These are phyloP conservation scores for Neurospora discreta DNA, from an alignment of 495 filamentous ascomycete genomes.

Conservation along the genomic window DNA sequence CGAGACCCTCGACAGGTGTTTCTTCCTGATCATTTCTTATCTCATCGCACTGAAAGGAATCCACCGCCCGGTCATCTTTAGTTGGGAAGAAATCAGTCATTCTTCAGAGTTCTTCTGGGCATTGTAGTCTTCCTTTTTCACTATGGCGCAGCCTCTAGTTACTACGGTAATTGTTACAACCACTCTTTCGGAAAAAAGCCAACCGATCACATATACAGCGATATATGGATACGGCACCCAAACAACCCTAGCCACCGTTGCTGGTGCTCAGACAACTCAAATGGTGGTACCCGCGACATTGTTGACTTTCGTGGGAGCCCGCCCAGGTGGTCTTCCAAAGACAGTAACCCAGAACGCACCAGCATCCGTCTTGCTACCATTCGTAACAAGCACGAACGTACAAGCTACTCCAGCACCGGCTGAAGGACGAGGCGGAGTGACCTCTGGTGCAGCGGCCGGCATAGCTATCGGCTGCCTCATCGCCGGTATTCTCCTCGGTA, in stretches of 20 bases:
- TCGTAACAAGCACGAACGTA: neutral
- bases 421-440: neutral
- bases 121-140: neutral
- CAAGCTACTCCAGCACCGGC: neutral
- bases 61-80: neutral
- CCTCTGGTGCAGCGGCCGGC: constrained; percentile 12
- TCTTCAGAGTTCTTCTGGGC: neutral
- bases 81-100: neutral
- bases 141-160: neutral
- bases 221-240: neutral
- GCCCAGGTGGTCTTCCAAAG: neutral
- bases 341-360: neutral
- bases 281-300: neutral
- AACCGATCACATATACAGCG: neutral
- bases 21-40: neutral
- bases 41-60: neutral
- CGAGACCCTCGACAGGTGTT: neutral
- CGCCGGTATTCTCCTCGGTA: constrained; percentile 16
- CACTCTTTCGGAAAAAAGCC: neutral
- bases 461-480: constrained; percentile 18
- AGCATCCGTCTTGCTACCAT: neutral
- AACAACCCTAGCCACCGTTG: neutral
- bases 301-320: neutral
- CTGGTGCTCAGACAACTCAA: neutral
- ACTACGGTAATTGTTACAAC: neutral